Evolutionary conservation across 2,329 filamentous ascomycete species (phyloP).

Genomic region (Pseudogymnoascus sp.): DNA sequence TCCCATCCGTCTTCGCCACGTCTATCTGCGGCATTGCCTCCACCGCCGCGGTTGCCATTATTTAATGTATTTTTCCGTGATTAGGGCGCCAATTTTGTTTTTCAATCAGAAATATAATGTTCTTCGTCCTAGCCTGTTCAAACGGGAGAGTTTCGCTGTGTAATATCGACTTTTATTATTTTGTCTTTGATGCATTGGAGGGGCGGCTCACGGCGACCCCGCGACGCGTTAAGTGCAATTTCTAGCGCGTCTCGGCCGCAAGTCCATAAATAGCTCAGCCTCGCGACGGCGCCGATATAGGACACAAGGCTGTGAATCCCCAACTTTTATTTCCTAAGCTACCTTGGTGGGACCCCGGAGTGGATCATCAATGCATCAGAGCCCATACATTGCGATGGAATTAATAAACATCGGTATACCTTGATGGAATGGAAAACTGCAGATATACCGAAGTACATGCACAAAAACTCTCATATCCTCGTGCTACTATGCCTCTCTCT

Average conservation of each 20-base stretch:
- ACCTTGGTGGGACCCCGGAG: not conserved
- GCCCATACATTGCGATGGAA: not conserved
- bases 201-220: not conserved
- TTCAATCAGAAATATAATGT: not conserved
- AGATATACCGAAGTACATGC: not conserved
- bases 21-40: constrained; percentile 1
- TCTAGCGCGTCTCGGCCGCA: constrained; percentile 1
- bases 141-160: not conserved
- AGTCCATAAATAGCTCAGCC: not conserved
- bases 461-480: not conserved
- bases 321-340: not conserved
- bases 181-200: not conserved
- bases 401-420: not conserved
- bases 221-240: constrained; percentile 7
- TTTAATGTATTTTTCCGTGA: not conserved
- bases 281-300: not conserved
- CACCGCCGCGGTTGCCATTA: not conserved
- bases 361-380: not conserved
- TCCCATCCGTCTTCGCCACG: not conserved
- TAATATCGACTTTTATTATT: constrained; percentile 3
- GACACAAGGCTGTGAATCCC: not conserved
- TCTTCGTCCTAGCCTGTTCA: not conserved
- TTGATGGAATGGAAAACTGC: not conserved
- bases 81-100: not conserved
- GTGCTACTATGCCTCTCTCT: not conserved